Evolutionary conservation across 106 monocot genomes (phyloP).

Genomic region (Iris macrosiphon): DNA sequence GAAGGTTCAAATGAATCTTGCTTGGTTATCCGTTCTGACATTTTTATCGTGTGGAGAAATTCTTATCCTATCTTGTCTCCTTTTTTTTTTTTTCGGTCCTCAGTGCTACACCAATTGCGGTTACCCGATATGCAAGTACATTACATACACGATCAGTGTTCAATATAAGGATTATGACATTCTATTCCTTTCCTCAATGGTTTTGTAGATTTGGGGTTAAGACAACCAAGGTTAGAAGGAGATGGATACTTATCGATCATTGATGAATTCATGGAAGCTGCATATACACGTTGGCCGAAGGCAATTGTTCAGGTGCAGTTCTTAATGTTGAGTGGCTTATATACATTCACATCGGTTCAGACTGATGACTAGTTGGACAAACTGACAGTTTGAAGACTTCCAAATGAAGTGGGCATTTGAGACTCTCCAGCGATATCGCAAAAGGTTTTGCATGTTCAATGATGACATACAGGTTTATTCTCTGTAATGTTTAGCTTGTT

Average conservation of each 20-base stretch:
- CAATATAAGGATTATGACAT: too few species aligned
- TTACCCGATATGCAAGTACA: too few species aligned
- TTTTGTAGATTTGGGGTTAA: constrained; percentile 72
- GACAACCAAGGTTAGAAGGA: constrained; percentile 86
- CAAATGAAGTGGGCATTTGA: constrained; percentile 99
- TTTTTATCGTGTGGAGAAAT: too few species aligned
- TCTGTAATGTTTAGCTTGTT: too few species aligned
- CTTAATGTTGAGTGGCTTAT: neutral
- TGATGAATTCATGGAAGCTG: constrained; percentile 97
- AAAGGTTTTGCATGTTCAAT: constrained; percentile 97
- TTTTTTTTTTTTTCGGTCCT: too few species aligned
- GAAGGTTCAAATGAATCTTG: too few species aligned
- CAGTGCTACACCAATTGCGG: too few species aligned
- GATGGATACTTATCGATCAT: constrained; percentile 81
- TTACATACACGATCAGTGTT: too few species aligned
- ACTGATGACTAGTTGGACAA: neutral
- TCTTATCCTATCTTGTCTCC: too few species aligned
- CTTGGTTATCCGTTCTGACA: too few species aligned
- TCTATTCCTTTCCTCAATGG: neutral
- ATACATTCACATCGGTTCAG: too few species aligned
- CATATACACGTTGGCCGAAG: constrained; percentile 91
- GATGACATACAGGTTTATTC: constrained; percentile 89
- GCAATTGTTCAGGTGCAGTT: constrained; percentile 72
- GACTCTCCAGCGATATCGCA: constrained; percentile 80
- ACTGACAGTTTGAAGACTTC: constrained; percentile 86